A percentile compares a stretch with the other conserved stretches of the same genome.
Evolutionary conservation across 345 rosid genomes (phyloP).

Genomic region (Clarkia xantiana): DNA sequence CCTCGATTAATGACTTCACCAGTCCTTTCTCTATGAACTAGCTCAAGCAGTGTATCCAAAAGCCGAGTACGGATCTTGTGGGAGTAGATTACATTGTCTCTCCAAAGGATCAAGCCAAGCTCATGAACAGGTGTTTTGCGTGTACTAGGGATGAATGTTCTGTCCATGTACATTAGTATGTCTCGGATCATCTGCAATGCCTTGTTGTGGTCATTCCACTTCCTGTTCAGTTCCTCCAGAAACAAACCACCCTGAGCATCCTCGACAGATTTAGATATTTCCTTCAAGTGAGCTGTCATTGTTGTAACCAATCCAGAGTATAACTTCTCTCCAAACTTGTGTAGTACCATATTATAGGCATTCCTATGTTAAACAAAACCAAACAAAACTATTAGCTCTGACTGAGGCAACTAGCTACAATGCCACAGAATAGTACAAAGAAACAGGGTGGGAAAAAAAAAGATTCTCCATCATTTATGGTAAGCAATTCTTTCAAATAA

Average conservation of each 20-base stretch:
- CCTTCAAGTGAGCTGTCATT: conserved; percentile 82
- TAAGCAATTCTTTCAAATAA: no score
- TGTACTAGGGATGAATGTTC: conserved; percentile 68
- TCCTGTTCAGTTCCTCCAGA: conserved; percentile 84
- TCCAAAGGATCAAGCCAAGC: conserved; percentile 85
- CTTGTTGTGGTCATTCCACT: conserved; percentile 97
- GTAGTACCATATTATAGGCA: conserved; percentile 97
- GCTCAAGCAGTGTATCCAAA: conserved; percentile 68
- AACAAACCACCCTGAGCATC: conserved; percentile 89
- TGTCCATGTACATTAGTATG: conserved; percentile 97
- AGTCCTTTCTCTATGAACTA: conserved; percentile 65
- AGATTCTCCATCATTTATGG: no score
- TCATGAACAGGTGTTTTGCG: conserved; percentile 88
- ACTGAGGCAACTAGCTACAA: no score
- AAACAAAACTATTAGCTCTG: not conserved
- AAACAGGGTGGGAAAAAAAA: no score
- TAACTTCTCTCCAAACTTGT: conserved; percentile 85
- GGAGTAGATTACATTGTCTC: conserved; percentile 66
- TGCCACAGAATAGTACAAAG: no score
- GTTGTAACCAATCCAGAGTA: conserved; percentile 70
- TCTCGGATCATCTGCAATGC: conserved; percentile 96
- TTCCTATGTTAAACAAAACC: conserved; percentile 31
- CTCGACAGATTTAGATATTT: conserved; percentile 63
- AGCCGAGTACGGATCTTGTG: conserved; percentile 66
- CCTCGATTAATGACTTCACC: conserved; percentile 93